phyloP scores from a whole-genome alignment of 2,329 filamentous ascomycete genomes.

The Iodosphaeria phyllophila region DNA sequence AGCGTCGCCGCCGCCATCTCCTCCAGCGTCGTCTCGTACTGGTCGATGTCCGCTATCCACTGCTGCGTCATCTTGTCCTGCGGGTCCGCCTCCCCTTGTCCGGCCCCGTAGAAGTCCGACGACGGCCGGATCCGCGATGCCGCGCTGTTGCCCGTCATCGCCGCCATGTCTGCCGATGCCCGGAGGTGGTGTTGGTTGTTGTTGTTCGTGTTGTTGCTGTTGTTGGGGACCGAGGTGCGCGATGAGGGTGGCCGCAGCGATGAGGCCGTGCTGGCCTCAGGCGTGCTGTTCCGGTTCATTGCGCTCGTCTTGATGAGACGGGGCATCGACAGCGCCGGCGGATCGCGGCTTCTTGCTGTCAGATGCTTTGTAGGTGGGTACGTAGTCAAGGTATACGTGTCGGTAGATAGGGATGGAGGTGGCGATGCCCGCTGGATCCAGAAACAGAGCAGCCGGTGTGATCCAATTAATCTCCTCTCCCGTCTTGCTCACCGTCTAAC shows the following conservation, averaged over 20 bases:
- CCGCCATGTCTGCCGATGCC: slow-evolving; percentile 89
- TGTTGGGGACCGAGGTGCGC: slow-evolving; percentile 59
- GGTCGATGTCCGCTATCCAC: slow-evolving; percentile 97
- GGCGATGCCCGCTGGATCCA: too few species aligned
- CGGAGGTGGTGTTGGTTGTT: too few species aligned
- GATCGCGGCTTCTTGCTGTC: too few species aligned
- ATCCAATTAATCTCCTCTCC: too few species aligned
- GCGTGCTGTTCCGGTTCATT: slow-evolving; percentile 86
- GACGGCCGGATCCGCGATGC: slow-evolving; percentile 77
- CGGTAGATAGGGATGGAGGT: too few species aligned
- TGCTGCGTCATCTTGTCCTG: slow-evolving; percentile 91
- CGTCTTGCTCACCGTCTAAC: too few species aligned
- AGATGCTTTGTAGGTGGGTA: too few species aligned
- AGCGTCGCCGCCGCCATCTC: slow-evolving; percentile 98
- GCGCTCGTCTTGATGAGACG: slow-evolving; percentile 1
- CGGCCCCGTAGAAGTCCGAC: slow-evolving; percentile 82
- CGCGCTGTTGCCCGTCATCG: slow-evolving; percentile 46
- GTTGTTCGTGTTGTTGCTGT: too few species aligned
- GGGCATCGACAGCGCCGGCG: neutral
- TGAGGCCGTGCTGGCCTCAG: slow-evolving; percentile 67
- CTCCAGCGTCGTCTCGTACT: slow-evolving; percentile 95
- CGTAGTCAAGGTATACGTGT: too few species aligned
- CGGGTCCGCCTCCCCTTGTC: slow-evolving; percentile 58
- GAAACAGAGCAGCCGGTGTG: too few species aligned
- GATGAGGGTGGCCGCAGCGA: slow-evolving; percentile 70